Conservation (phyloP, 129 eudicot genomes). For the Flaveria linearis region DNA sequence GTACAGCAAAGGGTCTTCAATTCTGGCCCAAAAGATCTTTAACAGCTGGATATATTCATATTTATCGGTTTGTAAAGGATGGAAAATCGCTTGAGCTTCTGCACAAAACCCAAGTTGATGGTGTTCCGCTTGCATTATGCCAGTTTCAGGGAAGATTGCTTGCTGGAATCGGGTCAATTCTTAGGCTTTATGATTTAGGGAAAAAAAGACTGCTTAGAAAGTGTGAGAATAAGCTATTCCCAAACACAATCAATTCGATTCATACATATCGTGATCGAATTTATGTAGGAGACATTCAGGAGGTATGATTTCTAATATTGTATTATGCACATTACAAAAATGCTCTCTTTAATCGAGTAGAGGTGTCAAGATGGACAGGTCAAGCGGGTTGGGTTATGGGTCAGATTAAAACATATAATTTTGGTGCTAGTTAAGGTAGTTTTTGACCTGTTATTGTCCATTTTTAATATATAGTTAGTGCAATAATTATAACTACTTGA, state of each 20-base stretch:
- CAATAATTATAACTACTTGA: not conserved
- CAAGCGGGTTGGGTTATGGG: not conserved
- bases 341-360: not conserved
- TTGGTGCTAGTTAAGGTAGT: not conserved
- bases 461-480: not conserved
- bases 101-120: slow-evolving; percentile 98
- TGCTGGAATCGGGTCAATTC: slow-evolving; percentile 89
- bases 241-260: slow-evolving; percentile 78
- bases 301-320: slow-evolving; percentile 30
- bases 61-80: slow-evolving; percentile 85
- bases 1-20: slow-evolving; percentile 92
- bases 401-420: not conserved
- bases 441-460: not conserved
- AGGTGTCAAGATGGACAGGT: not conserved
- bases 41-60: slow-evolving; percentile 84
- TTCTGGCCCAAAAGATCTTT: slow-evolving; percentile 85
- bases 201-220: slow-evolving; percentile 84
- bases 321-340: not conserved
- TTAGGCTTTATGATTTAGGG: slow-evolving; percentile 95
- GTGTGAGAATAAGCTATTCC: slow-evolving; percentile 96
- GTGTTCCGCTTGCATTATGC: slow-evolving; percentile 90
- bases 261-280: slow-evolving; percentile 97
- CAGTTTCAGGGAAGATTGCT: slow-evolving; percentile 96
- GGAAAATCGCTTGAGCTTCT: slow-evolving; percentile 87
- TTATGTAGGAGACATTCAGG: slow-evolving; percentile 98